Conservation (phyloP, 1,139 yeast species). For the Candida glucosophila region DNA sequence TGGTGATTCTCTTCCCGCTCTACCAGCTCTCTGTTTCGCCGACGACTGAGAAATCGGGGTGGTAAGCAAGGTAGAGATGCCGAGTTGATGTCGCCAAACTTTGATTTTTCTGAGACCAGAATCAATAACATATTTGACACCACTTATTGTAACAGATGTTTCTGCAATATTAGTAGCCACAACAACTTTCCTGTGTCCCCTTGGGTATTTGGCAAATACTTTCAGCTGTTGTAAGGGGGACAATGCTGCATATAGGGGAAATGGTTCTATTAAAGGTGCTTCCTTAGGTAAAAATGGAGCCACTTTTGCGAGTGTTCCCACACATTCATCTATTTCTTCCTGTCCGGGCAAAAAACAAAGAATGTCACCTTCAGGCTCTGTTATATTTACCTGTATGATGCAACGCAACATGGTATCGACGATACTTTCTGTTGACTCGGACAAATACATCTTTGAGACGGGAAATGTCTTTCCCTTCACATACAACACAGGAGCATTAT, state of each 20-base stretch:
- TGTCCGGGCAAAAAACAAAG: slow-evolving; percentile 92
- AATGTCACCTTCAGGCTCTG: slow-evolving; percentile 82
- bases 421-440: slow-evolving; percentile 57
- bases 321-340: slow-evolving; percentile 90
- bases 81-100: slow-evolving; percentile 89
- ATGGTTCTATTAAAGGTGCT: slow-evolving; percentile 66
- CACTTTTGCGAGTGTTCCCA: slow-evolving; percentile 48
- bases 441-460: slow-evolving; percentile 63
- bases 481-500: slow-evolving; percentile 68
- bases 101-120: slow-evolving; percentile 88
- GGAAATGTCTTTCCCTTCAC: slow-evolving; percentile 89
- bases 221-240: slow-evolving; percentile 76
- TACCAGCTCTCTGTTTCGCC: slow-evolving; percentile 92
- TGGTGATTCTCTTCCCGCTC: slow-evolving; percentile 93
- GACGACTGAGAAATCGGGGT: slow-evolving; percentile 92
- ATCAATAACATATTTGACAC: slow-evolving; percentile 90
- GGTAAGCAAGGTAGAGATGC: slow-evolving; percentile 81
- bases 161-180: slow-evolving; percentile 95
- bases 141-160: slow-evolving; percentile 92
- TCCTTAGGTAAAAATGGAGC: slow-evolving; percentile 63
- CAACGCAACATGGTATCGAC: slow-evolving; percentile 73
- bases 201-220: slow-evolving; percentile 58
- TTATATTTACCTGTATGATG: slow-evolving; percentile 66
- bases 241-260: slow-evolving; percentile 89
- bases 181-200: slow-evolving; percentile 68